Evolutionary conservation across 2,329 filamentous ascomycete genomes (phyloP).

Genomic region (Paecilomyces fulvus): DNA sequence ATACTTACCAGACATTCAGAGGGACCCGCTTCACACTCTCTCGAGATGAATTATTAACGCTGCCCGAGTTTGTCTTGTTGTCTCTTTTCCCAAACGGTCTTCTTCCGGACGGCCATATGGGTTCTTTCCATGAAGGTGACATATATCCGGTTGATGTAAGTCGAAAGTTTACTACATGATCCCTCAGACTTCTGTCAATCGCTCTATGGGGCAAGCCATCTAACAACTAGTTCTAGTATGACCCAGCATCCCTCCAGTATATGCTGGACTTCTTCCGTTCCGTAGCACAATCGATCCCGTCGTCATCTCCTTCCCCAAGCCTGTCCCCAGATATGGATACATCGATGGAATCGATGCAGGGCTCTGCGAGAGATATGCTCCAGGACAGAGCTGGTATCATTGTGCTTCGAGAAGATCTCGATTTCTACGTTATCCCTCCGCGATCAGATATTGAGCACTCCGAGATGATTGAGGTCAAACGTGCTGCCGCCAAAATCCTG

Average conservation of each 20-base stretch:
- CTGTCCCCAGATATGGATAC: slow-evolving; percentile 52
- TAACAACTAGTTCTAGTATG: slow-evolving; percentile 59
- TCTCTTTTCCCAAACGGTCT: slow-evolving; percentile 99
- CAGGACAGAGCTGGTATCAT: slow-evolving; percentile 92
- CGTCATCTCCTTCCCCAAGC: slow-evolving; percentile 58
- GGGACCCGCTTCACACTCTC: slow-evolving; percentile 91
- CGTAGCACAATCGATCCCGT: slow-evolving; percentile 84
- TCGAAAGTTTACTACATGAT: slow-evolving; percentile 16
- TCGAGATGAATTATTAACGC: slow-evolving; percentile 84
- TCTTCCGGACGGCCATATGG: slow-evolving; percentile 93
- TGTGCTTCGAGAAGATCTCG: slow-evolving; percentile 87
- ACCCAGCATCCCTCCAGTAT: slow-evolving; percentile 91
- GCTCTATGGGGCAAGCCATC: no score
- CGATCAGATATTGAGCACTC: slow-evolving; percentile 70
- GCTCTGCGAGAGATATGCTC: slow-evolving; percentile 64
- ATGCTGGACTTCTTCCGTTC: slow-evolving; percentile 98
- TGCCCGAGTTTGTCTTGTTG: slow-evolving; percentile 93
- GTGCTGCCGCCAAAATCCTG: slow-evolving; percentile 78
- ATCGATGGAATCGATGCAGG: slow-evolving; percentile 62
- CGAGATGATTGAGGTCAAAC: slow-evolving; percentile 95
- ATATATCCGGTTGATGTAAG: slow-evolving; percentile 96
- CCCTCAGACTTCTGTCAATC: no score
- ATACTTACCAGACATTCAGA: slow-evolving; percentile 31
- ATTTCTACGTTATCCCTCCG: slow-evolving; percentile 95
- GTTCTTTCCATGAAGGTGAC: slow-evolving; percentile 83